Base-by-base conservation (phyloP, 2,329 filamentous ascomycete species). In the Fusarium sp. region DNA sequence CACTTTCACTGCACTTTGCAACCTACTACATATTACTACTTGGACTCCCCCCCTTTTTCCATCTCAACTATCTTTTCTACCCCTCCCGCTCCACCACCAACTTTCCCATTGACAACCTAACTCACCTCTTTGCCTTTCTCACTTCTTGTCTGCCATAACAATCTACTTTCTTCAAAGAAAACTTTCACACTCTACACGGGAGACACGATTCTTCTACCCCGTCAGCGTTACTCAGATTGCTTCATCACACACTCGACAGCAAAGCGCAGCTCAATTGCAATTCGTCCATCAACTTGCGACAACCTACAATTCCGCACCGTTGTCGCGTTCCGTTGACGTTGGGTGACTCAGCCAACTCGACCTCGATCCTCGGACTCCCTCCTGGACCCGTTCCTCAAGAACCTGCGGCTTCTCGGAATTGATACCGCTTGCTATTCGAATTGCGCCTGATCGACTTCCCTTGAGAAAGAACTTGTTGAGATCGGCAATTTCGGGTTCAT, bases 1-100 rank as follows among this genome's bases (percentile, higher is more conserved):
- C 37, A 33, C 41, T 39, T 18, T 39, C 26, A 21, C 47, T 29
- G 23, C 26, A 20, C 21, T 29, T 28, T 28, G 57, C 57, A 23
- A 35, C 26, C 44, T 56, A 62, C 56, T 64, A 72, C 71, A 48
- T 71, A 73, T 74, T 73, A 74, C 72, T 74, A 74, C 68, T 38
- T 55, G 55, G 70, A 74, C 72, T 73, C 70, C 72, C 72, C 70
- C 72, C 67, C 52, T 64, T 70, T 70, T 67, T 58, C 65, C 66
- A 64, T 59, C 62, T 44, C 54, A 68, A 66, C 68, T 70, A 65
- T 56, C 59, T 63, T 68, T 63, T 66, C 54, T 71, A 73, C 70
- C 72, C 72, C 72, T 74, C 68, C 68, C 63, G 57, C 72, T 74
- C 72, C 72, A 73, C 70, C 72, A 74, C 70, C 63, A 68, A 64